phyloP scores from a whole-genome alignment of 495 filamentous ascomycete genomes.

The Rhypophila decipiens region DNA sequence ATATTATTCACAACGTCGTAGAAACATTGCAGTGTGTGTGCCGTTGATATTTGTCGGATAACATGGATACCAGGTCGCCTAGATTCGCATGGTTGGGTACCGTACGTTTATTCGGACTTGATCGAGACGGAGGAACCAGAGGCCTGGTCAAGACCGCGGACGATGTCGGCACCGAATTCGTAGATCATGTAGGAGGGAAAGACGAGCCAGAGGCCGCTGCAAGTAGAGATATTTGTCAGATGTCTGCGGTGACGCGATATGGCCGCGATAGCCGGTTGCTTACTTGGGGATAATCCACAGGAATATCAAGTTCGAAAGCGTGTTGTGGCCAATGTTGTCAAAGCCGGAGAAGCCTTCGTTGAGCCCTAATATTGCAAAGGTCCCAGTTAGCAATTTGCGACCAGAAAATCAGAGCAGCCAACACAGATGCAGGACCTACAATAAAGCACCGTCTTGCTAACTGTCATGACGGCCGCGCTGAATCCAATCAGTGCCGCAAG shows the following conservation, averaged over 20 bases:
- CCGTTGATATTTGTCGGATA: too few species aligned
- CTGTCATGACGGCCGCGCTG: constrained; percentile 66
- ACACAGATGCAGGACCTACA: constrained; percentile 46
- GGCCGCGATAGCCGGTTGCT: constrained; percentile 23
- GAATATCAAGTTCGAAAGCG: constrained; percentile 46
- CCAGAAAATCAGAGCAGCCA: neutral
- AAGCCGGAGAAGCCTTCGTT: constrained; percentile 75
- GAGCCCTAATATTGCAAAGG: constrained; percentile 45
- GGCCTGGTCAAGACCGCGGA: constrained; percentile 56
- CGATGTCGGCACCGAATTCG: constrained; percentile 60
- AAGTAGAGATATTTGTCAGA: constrained; percentile 3
- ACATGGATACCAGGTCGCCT: too few species aligned
- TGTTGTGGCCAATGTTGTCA: constrained; percentile 74
- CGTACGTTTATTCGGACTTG: too few species aligned
- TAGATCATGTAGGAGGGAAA: constrained; percentile 68
- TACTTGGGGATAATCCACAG: constrained; percentile 81
- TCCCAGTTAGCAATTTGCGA: neutral
- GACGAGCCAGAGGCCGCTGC: constrained; percentile 72
- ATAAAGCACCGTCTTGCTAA: constrained; percentile 84
- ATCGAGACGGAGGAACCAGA: neutral
- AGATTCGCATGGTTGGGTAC: too few species aligned
- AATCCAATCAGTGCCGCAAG: constrained; percentile 63
- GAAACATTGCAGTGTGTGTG: too few species aligned
- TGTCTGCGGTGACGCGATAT: neutral
- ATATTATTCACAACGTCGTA: too few species aligned